Evolutionary conservation across 371 early-diverging fungal species (phyloP).

Genomic region (Mucor circinelloides): DNA sequence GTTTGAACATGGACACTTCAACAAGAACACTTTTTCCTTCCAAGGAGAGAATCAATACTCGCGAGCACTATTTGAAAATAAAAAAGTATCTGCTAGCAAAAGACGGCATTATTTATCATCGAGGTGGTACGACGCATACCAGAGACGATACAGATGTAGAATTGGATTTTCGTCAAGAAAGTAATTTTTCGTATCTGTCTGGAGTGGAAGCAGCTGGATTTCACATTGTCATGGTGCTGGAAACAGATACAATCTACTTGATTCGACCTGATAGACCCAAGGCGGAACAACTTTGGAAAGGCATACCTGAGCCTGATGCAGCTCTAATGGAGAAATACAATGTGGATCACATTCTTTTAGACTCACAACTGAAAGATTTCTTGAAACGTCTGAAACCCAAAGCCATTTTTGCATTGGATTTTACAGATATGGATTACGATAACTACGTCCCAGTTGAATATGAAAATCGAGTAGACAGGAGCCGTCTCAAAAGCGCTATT

Average conservation of each 20-base stretch:
- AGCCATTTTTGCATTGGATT: slow-evolving; percentile 33
- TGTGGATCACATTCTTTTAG: slow-evolving; percentile 47
- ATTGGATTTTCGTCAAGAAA: slow-evolving; percentile 58
- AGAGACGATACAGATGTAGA: slow-evolving; percentile 60
- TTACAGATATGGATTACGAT: slow-evolving; percentile 6
- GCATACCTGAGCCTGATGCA: slow-evolving; percentile 39
- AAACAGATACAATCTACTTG: slow-evolving; percentile 38
- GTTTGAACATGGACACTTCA: too few species aligned
- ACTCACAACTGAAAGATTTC: slow-evolving; percentile 28
- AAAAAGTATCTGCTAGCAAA: slow-evolving; percentile 10
- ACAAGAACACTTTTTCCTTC: not conserved
- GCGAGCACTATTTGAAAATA: slow-evolving; percentile 11
- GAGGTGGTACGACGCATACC: slow-evolving; percentile 31
- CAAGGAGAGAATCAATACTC: not conserved
- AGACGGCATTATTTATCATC: slow-evolving; percentile 33
- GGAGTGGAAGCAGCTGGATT: slow-evolving; percentile 59
- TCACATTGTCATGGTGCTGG: slow-evolving; percentile 48
- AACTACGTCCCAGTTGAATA: not conserved
- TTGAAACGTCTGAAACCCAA: slow-evolving; percentile 30
- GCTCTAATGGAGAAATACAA: slow-evolving; percentile 50
- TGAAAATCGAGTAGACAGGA: slow-evolving; percentile 4
- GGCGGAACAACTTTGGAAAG: slow-evolving; percentile 55
- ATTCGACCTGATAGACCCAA: slow-evolving; percentile 50
- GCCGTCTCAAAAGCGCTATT: slow-evolving; percentile 29
- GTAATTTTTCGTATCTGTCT: slow-evolving; percentile 60